Evolutionary conservation across 2,329 filamentous ascomycete species (phyloP).

Genomic region (Claviceps lovelessii): DNA sequence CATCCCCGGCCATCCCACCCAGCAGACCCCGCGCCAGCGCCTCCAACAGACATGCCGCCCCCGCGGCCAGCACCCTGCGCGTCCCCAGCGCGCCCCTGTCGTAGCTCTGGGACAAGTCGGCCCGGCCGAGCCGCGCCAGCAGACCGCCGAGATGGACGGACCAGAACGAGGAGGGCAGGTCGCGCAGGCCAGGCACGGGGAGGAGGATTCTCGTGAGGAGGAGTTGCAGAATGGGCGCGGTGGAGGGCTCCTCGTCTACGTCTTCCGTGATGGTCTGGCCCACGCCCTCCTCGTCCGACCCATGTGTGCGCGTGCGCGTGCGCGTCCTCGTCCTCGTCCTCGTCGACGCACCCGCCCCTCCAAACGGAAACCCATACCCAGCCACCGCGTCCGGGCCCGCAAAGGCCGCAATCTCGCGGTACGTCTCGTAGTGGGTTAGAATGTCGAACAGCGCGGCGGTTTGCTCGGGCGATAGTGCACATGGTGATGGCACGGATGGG

Average conservation of each 20-base stretch:
- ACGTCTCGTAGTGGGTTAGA: slow-evolving; percentile 44
- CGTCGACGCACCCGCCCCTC: slow-evolving; percentile 10
- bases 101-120: slow-evolving; percentile 65
- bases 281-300: background rate
- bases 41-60: slow-evolving; percentile 54
- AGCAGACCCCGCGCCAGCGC: slow-evolving; percentile 51
- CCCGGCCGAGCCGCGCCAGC: slow-evolving; percentile 47
- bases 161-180: slow-evolving; percentile 53
- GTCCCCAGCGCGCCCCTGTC: slow-evolving; percentile 64
- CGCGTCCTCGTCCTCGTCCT: background rate
- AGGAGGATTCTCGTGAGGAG: slow-evolving; percentile 52
- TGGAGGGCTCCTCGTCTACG: slow-evolving; percentile 18
- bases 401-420: slow-evolving; percentile 58
- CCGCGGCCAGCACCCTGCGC: slow-evolving; percentile 61
- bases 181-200: slow-evolving; percentile 49
- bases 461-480: slow-evolving; percentile 19
- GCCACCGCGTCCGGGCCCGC: slow-evolving; percentile 49
- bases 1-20: background rate
- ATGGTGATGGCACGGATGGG: background rate
- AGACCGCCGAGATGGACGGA: slow-evolving; percentile 44
- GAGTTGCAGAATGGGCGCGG: slow-evolving; percentile 52
- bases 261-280: background rate
- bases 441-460: slow-evolving; percentile 43
- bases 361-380: slow-evolving; percentile 58
- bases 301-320: too few species aligned